phyloP scores from a whole-genome alignment of 192 early-diverging fungal genomes.

The Rhizophagus prolifer region DNA sequence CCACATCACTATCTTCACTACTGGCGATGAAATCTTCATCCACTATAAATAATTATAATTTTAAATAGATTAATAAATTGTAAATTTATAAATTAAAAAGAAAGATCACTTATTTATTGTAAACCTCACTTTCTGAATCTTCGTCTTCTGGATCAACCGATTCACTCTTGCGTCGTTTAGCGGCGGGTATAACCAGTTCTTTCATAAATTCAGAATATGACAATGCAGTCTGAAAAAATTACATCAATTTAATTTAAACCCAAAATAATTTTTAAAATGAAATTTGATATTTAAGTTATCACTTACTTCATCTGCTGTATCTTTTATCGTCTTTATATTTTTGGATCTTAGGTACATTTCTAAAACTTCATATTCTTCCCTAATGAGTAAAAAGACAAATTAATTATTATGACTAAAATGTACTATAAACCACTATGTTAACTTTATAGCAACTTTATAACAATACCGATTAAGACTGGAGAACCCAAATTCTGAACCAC shows the following conservation, averaged over 20 bases:
- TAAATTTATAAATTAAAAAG: not conserved
- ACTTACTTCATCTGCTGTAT: constrained; percentile 43
- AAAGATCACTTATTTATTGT: not conserved
- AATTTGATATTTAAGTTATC: constrained; percentile 31
- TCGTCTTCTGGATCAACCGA: constrained; percentile 52
- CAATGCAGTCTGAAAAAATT: constrained; percentile 29
- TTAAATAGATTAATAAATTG: not conserved
- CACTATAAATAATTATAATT: constrained; percentile 39
- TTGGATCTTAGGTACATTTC: constrained; percentile 81
- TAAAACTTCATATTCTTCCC: constrained; percentile 83
- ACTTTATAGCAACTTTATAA: not conserved
- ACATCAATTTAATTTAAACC: constrained; percentile 34
- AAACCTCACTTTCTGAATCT: constrained; percentile 42
- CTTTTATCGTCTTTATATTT: constrained; percentile 72
- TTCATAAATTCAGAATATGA: constrained; percentile 31
- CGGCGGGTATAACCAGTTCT: constrained; percentile 46
- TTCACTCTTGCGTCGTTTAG: constrained; percentile 31
- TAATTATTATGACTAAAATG: not conserved
- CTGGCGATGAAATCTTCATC: constrained; percentile 90
- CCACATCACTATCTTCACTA: constrained; percentile 71
- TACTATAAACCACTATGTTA: not conserved
- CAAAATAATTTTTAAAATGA: not conserved
- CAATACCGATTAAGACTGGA: constrained; percentile 73
- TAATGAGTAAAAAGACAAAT: constrained; percentile 31
- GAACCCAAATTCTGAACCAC: constrained; percentile 78